Base-by-base conservation (phyloP, 768 basidiomycete species). In the Gyrodon lividus region DNA sequence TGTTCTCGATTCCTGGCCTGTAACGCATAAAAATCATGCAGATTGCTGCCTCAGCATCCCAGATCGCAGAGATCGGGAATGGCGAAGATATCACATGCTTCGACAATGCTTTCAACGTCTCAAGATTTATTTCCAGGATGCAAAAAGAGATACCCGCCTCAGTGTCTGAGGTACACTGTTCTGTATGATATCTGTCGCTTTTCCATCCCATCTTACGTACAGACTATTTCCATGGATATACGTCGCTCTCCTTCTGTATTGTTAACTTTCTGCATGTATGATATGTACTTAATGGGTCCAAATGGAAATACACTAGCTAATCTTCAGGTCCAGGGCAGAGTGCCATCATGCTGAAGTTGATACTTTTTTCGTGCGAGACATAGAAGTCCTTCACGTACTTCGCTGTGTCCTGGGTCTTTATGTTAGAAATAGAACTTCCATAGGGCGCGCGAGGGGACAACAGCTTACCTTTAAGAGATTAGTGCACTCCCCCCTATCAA, bases 401-500 rank as follows among this genome's bases (percentile, higher is more conserved):
- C 2, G 76, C 78, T 5, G 73, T 68, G 56, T 82, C 78, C 76
- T 78, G 50, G 9, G 16, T 43, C 17, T n/a, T 39, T 33, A 17
- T 41, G 22, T 43, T 20, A 54, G 43, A 52, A 46, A 47, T 16
- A 19, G 5, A 45, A 6, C 6, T 50, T 22, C 6, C 5, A 1
- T 33, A 30, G 17, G 13, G 22, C 38, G 2, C 24, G 37, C 1
- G n/a, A 8, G 28, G 34, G 26, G 42, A 30, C 14, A 28, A 5
- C 40, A n/a, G 22, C 54, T 13, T 60, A 80, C 89, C 64, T 73
- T 63, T 45, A 92, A 66, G 39, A 92, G 70, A 62, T 87, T 74
- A 1, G 53, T 68, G 56, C 81, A 82, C 51, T 74, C 72, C 0
- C 90, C 90, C 57, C 85, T 78, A 64, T 97, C 93, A 58, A 97